Percentiles rank a stretch among this genome's conserved stretches.
Evolutionary conservation across 768 basidiomycete genomes (phyloP).

Genomic region (Naganishia randhawae): DNA sequence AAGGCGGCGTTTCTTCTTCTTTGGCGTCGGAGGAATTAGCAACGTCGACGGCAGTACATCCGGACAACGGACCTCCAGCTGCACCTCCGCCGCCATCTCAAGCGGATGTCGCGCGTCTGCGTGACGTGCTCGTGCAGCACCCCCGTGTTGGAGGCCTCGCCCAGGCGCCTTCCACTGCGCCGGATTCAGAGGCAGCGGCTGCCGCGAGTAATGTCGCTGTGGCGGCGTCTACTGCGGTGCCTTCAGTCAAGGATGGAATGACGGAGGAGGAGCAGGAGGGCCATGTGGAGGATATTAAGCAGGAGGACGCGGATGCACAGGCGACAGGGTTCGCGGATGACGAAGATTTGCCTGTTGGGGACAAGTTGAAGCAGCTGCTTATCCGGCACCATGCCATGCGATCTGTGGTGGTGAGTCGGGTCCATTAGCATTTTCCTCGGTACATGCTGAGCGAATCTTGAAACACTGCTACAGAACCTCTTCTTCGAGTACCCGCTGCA

Average conservation of each 20-base stretch:
- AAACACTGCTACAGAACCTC: slow-evolving; percentile 65
- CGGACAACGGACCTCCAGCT: not conserved
- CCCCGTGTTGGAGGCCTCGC: slow-evolving; percentile 22
- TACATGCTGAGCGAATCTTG: not conserved
- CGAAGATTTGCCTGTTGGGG: slow-evolving; percentile 56
- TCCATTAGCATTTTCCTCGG: not conserved
- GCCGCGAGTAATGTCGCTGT: slow-evolving; percentile 39
- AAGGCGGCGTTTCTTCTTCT: not conserved
- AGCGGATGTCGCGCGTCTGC: slow-evolving; percentile 36
- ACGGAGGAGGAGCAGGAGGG: not conserved
- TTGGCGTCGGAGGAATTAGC: no score
- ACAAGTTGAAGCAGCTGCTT: slow-evolving; percentile 73
- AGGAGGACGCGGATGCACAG: not conserved
- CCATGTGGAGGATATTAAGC: not conserved
- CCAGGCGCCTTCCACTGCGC: slow-evolving; percentile 22
- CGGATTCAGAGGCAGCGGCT: slow-evolving; percentile 36
- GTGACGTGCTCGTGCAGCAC: slow-evolving; percentile 41
- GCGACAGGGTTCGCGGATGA: slow-evolving; percentile 5
- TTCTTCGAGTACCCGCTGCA: slow-evolving; percentile 97
- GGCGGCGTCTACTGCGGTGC: slow-evolving; percentile 30
- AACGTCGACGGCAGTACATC: not conserved
- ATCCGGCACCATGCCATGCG: slow-evolving; percentile 69
- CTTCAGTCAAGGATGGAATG: slow-evolving; percentile 19
- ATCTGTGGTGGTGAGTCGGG: slow-evolving; percentile 67
- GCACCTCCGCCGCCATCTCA: slow-evolving; percentile 42